Evolutionary conservation across 805 yeast species (phyloP).

Genomic region (Yarrowia sp.): DNA sequence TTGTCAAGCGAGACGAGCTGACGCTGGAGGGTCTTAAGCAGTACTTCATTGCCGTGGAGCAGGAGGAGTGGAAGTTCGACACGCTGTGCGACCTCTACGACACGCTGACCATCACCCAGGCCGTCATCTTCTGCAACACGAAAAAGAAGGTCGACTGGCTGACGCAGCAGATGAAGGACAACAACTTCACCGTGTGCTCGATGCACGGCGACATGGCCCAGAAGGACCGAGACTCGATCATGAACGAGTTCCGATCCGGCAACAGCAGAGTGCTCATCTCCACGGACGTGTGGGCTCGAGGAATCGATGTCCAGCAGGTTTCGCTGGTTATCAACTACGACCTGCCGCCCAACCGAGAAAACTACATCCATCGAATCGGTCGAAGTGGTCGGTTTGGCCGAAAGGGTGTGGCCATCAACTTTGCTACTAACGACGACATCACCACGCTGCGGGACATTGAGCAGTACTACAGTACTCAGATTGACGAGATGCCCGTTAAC

Average conservation of each 20-base stretch:
- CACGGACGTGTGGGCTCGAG: conserved; percentile 96
- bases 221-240: conserved; percentile 87
- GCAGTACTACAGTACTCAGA: conserved; percentile 82
- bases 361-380: conserved; percentile 96
- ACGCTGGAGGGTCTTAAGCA: conserved; percentile 95
- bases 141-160: conserved; percentile 90
- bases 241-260: conserved; percentile 95
- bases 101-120: conserved; percentile 92
- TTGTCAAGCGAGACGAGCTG: conserved; percentile 93
- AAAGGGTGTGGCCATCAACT: conserved; percentile 96
- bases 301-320: conserved; percentile 97
- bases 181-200: conserved; percentile 86
- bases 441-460: conserved; percentile 80
- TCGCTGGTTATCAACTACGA: conserved; percentile 93
- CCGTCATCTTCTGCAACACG: conserved; percentile 97
- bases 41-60: conserved; percentile 83
- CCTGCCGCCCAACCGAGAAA: conserved; percentile 84
- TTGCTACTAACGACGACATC: conserved; percentile 78
- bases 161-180: conserved; percentile 65
- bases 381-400: conserved; percentile 98
- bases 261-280: conserved; percentile 88
- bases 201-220: conserved; percentile 98
- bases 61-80: conserved; percentile 93
- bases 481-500: conserved; percentile 84
- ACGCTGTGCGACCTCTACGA: conserved; percentile 93